Evolutionary conservation across 768 basidiomycete genomes (phyloP).

Genomic region (Termitomyces heimii): DNA sequence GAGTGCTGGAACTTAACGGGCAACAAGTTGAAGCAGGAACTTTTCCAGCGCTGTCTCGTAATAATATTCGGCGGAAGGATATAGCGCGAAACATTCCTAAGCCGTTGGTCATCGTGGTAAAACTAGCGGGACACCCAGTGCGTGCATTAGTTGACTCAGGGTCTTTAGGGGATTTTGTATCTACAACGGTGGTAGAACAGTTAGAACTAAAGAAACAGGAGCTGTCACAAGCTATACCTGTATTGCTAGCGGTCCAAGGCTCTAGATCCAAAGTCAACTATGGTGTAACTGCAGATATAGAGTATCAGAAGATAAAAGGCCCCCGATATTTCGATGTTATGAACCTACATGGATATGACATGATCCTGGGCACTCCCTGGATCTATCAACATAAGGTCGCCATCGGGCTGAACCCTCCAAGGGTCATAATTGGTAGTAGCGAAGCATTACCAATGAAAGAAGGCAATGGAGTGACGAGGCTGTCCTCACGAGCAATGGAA

Average conservation of each 20-base stretch:
- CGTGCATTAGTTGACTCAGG: neutral
- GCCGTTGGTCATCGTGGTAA: neutral
- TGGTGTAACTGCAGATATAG: neutral
- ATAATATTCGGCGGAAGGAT: too few relatives aligned
- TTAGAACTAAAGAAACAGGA: neutral
- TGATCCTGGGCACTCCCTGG: neutral
- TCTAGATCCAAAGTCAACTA: neutral
- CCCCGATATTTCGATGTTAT: neutral
- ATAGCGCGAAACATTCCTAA: neutral
- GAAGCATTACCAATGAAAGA: neutral
- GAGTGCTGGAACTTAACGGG: too few relatives aligned
- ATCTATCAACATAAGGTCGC: neutral
- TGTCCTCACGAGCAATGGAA: slow-evolving; percentile 6
- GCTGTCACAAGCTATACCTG: neutral
- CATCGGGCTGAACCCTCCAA: neutral
- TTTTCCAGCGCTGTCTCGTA: too few relatives aligned
- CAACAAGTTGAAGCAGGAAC: too few relatives aligned
- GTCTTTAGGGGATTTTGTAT: neutral
- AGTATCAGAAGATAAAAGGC: neutral
- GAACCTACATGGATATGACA: neutral
- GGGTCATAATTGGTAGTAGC: neutral
- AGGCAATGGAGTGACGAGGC: slow-evolving; percentile 5
- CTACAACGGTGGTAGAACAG: neutral
- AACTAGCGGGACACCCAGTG: neutral
- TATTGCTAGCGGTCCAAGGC: neutral